These are phyloP conservation scores for Solanum megistacrolobum DNA, from an alignment of 257 asterid species.

Conservation along the genomic window DNA sequence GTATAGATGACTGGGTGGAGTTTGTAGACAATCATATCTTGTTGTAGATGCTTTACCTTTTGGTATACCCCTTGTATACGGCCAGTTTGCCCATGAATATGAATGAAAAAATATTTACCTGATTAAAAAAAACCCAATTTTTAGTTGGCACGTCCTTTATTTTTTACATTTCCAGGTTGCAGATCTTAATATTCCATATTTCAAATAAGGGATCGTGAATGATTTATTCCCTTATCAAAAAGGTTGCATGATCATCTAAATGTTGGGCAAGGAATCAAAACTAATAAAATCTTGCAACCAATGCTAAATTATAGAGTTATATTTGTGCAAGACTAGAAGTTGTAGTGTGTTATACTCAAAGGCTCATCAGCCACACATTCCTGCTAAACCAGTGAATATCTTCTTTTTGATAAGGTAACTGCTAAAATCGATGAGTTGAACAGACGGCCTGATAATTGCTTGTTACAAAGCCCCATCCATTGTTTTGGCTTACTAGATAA, in stretches of 20 bases:
- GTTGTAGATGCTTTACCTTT: not conserved
- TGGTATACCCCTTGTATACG: not conserved
- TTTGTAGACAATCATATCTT: not conserved
- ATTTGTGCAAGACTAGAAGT: not conserved
- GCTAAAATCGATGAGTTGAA: not conserved
- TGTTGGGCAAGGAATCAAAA: not conserved
- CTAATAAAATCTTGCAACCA: not conserved
- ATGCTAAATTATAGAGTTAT: not conserved
- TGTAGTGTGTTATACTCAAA: not conserved
- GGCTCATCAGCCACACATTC: not conserved
- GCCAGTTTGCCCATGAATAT: not conserved
- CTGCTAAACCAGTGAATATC: not conserved
- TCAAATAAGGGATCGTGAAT: not conserved
- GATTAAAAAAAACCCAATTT: not conserved
- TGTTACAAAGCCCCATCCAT: not conserved
- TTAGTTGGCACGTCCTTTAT: not conserved
- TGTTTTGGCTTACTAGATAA: not conserved
- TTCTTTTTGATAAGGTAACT: not conserved
- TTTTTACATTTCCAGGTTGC: not conserved
- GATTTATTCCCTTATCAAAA: not conserved
- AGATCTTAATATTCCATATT: not conserved
- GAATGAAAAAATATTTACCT: not conserved
- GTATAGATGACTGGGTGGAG: not conserved
- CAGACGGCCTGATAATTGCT: not conserved
- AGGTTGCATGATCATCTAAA: not conserved